Evolutionary conservation across 2,329 filamentous ascomycete genomes (phyloP).

Genomic region (Apiospora koreana): DNA sequence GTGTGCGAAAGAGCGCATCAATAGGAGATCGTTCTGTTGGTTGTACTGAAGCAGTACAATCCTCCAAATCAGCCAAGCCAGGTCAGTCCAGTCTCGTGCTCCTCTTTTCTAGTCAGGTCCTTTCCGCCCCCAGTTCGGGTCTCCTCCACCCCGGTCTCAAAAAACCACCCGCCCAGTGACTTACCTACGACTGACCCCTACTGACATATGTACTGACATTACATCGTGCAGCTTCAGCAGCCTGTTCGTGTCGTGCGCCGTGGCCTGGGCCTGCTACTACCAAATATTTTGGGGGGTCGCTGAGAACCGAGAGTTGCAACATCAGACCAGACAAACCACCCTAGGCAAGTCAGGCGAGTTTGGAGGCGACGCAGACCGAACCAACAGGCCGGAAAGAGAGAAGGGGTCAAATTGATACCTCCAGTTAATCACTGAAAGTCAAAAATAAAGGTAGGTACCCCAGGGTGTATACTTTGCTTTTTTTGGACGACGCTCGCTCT

Average conservation of each 20-base stretch:
- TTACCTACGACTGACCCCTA: not conserved
- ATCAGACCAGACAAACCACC: not conserved
- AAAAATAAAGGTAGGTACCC: conserved; percentile 8
- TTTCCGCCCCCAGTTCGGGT: conserved; percentile 6
- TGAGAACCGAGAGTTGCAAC: conserved; percentile 3
- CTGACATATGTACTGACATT: conserved; percentile 7
- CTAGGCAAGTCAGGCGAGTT: conserved; percentile 6
- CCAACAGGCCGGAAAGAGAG: conserved; percentile 4
- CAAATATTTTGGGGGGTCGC: not conserved
- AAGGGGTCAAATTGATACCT: not conserved
- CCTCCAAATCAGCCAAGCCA: not conserved
- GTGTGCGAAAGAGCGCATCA: too few species aligned
- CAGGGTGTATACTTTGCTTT: conserved; percentile 1
- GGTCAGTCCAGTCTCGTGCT: conserved; percentile 1
- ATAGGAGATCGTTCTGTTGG: not conserved
- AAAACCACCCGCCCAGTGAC: not conserved
- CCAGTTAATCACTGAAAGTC: not conserved
- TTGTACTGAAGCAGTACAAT: not conserved
- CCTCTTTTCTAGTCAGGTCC: conserved; percentile 7
- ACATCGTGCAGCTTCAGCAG: not conserved
- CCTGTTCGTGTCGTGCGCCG: not conserved
- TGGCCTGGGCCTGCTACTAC: not conserved
- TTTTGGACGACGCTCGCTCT: not conserved
- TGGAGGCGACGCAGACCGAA: conserved; percentile 4
- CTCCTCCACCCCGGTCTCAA: conserved; percentile 4